Base-by-base conservation (phyloP, 768 basidiomycete genomes). In the Xanthoconium stramineum region DNA sequence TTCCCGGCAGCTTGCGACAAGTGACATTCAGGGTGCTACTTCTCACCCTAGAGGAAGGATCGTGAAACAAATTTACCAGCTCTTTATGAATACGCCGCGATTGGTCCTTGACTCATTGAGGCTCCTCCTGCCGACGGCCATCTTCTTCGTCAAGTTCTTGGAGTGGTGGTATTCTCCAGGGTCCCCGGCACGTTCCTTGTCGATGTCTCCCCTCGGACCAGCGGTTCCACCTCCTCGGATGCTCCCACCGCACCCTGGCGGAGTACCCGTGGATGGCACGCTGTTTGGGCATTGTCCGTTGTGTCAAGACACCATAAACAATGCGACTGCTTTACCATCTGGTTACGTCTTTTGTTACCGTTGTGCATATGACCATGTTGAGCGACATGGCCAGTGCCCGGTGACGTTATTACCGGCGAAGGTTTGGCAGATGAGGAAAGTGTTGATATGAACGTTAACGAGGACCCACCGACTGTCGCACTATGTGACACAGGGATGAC, bases 121-220 rank as follows among this genome's bases (percentile, higher is more conserved):
- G 56, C 74, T 91, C 46, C 78, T 91, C 45, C 81, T 94, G 35
- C 96, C 92, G 15, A 89, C 87, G 19, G 88, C 89, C 40, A 94
- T 99, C 56, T 96, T 99, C 72, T 90, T 92, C 69, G 78, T 99
- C 76, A 96, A 94, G 72, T 95, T 98, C 73, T 78, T 97, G 45
- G 94, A 98, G 73, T 99, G 97, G 94, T 99, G 96, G 94, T 98
- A 98, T 68, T 95, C 94, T 5, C 94, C 97, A 20, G 81, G 82
- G 43, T 97, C 92, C 12, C 94, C 89, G 5, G 91, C 89, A 17
- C 83, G 85, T 39, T 83, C 83, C n/a, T 73, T 91, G 51, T 79
- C 83, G 10, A 78, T 78, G 33, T 84, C 83, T 12, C 76, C 74
- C 32, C 79, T 81, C 50, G 89, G 85, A 8, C 89, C 86, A 30